A percentile compares a stretch with the other conserved stretches of the same genome.
These are phyloP conservation scores for Rosa persica DNA, from an alignment of 306 rosid genomes.

Conservation along the genomic window DNA sequence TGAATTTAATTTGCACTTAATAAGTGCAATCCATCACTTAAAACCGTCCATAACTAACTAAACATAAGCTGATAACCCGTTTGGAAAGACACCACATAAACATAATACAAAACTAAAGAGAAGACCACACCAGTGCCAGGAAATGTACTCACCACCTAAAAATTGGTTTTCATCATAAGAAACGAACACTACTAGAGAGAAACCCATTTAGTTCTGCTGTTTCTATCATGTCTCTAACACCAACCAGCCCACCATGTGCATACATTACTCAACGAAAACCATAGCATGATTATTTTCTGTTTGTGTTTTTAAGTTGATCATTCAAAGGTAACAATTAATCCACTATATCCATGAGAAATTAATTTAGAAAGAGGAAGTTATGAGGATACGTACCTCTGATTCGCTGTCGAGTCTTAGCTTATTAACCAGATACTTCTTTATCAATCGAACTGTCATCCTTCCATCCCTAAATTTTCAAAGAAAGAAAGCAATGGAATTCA, in stretches of 20 bases:
- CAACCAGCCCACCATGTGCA: constrained; percentile 26
- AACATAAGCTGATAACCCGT: constrained; percentile 30
- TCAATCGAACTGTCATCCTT: constrained; percentile 88
- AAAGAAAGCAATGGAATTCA: neutral
- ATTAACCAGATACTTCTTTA: constrained; percentile 79
- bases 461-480: constrained; percentile 59
- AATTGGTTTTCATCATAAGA: constrained; percentile 30
- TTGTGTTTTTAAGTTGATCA: neutral
- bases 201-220: constrained; percentile 47
- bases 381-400: constrained; percentile 70
- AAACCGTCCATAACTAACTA: constrained; percentile 24
- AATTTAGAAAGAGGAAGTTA: neutral
- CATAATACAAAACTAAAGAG: constrained; percentile 1
- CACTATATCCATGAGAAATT: neutral
- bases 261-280: constrained; percentile 39
- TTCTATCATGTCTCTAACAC: constrained; percentile 48
- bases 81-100: constrained; percentile 20
- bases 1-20: constrained; percentile 33
- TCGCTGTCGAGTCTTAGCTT: constrained; percentile 83
- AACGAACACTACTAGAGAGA: constrained; percentile 27
- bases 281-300: constrained; percentile 19
- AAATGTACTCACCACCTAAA: constrained; percentile 55
- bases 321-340: neutral
- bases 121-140: constrained; percentile 10
- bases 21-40: constrained; percentile 29